Base-by-base conservation (phyloP, 345 rosid genomes). In the Diplotaxis tenuifolia region DNA sequence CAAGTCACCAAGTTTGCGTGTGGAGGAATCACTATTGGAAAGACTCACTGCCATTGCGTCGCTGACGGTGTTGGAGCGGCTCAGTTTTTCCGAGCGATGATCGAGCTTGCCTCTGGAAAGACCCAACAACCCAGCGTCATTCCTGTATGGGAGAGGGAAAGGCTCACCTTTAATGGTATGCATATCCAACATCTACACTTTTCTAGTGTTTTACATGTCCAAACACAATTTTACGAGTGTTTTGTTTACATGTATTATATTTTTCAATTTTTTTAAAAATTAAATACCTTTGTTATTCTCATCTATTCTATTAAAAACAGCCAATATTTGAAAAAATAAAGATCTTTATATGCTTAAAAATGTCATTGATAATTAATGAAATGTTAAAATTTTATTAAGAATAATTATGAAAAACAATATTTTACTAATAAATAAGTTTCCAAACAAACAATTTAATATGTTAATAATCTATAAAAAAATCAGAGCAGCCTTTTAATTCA, bases 11-110 rank as follows among this genome's bases (percentile, higher is more conserved):
- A 65, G 45, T 83, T 83, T 40, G 22, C 75, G 7, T 84, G 88
- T 50, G 91, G 91, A 6, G 88, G 90, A 29, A 78, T 87, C 38
- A 73, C 82, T 0, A 53, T 87, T 59, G 88, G 87, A 12, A 70
- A 83, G 78, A 79, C 83, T 27, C 69, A 82, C 22, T 73, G 81
- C 18, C 91, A 87, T 59, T 40, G 84, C 0, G 75, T 83, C 0
- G 67, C 78, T 36, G 91, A 86, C 53, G 88, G 90, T 20, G 58
- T 66, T 55, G 87, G 88, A 10, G 76, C 67, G 2, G 71, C 85
- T 64, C 82, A 78, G 19, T 69, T 86, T 62, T 78, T 74, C 10
- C 71, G 47, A 74, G 67, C 86, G 22, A 10, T 82, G 67, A 65
- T 76, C 7, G 84, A 86, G 74, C 58, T 86, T 10, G 75, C 81